Percentiles rank a stretch among this genome's conserved stretches.
Conservation (phyloP, 2,329 filamentous ascomycete genomes). For the Anisogramma anomala region DNA sequence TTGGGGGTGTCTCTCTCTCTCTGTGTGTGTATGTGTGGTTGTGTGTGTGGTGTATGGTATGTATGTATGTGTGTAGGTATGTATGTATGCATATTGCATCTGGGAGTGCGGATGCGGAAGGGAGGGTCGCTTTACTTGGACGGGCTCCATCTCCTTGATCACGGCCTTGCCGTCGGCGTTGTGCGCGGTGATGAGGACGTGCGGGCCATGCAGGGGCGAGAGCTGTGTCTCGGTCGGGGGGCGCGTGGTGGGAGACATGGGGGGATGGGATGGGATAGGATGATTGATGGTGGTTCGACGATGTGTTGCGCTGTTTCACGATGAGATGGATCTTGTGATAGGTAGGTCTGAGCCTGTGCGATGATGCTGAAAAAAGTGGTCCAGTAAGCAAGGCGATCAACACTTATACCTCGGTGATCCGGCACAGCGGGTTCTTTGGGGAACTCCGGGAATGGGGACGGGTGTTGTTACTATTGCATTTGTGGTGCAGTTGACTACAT, state of each 20-base stretch:
- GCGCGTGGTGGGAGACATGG: slow-evolving; percentile 12
- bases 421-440: no score
- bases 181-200: slow-evolving; percentile 12
- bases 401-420: no score
- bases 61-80: neutral
- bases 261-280: no score
- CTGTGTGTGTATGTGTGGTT: neutral
- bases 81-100: neutral
- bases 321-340: no score
- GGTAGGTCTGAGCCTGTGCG: no score
- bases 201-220: slow-evolving; percentile 5
- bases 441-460: no score
- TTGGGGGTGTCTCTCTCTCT: neutral
- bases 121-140: slow-evolving; percentile 4
- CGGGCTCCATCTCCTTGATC: slow-evolving; percentile 10
- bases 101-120: neutral
- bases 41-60: neutral
- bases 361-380: no score
- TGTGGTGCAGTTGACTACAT: no score
- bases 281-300: no score
- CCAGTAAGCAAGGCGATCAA: no score
- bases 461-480: no score
- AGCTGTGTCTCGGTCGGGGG: slow-evolving; percentile 15
- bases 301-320: no score
- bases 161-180: slow-evolving; percentile 11